Evolutionary conservation across 371 early-diverging fungal genomes (phyloP), one percentile per base, ranked within the genome.

Genomic region (Quaeritorhiza haematococci): DNA sequence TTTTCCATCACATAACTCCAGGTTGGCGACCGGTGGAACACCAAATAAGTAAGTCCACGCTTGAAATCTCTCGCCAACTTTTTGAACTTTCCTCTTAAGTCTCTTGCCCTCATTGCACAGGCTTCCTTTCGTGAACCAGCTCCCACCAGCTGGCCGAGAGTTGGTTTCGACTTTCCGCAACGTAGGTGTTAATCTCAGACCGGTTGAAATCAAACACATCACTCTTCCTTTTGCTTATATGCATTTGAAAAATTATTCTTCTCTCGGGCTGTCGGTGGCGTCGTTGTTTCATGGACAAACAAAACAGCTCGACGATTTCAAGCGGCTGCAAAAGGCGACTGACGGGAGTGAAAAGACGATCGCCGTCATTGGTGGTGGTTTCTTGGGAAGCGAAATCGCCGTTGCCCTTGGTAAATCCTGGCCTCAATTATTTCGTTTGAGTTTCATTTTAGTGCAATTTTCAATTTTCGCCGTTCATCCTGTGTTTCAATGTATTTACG

Each of bases 341-440:
- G 72, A 80, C 28, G 63, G 70, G 27, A 76, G 68, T 42, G n/a
- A n/a, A n/a, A 84, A 84, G 66, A 63, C 78, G 35, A 74, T 89
- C 66, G 86, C 76, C 46, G 74, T 89, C 38, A 63, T 87, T 34
- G 89, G 89, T 53, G 88, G 88, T 38, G 89, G 89, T 23, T 87
- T 89, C 72, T 72, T 89, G 49, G 89, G 89, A 29, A 80, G 82
- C 47, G 89, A 89, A 60, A 64, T 89, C 23, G 78, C 88, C 44
- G 78, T 77, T 45, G 87, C 87, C 17, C 64, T 89, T 43, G 82
- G 86, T 21, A 72, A 54, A 71, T n/a, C n/a, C n/a, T n/a, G n/a
- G n/a, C n/a, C n/a, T n/a, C n/a, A n/a, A n/a, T n/a, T n/a, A n/a
- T n/a, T n/a, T n/a, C n/a, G n/a, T n/a, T n/a, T n/a, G n/a, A n/a